A percentile compares a stretch with the other conserved stretches of the same genome.
Evolutionary conservation across 306 rosid genomes (phyloP).

Genomic region (Begonia masoniana): DNA sequence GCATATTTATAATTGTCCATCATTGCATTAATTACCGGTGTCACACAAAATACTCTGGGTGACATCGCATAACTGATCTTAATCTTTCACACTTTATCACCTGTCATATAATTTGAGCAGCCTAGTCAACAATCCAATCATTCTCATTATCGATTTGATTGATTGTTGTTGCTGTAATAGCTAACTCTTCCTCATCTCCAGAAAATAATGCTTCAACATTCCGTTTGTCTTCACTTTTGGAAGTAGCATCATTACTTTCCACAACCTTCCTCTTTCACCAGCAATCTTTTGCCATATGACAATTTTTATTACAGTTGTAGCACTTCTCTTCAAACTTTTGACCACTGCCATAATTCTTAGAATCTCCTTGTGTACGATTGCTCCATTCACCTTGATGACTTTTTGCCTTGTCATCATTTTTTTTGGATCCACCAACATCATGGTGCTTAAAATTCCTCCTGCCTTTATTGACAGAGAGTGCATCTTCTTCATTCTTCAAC

Average conservation of each 20-base stretch:
- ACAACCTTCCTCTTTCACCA: not conserved
- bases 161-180: not conserved
- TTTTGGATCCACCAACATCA: not conserved
- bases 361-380: not conserved
- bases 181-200: constrained; percentile 2
- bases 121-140: not conserved
- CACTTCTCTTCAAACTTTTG: not conserved
- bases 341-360: not conserved
- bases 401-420: no score
- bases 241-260: not conserved
- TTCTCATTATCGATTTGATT: not conserved
- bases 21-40: no score
- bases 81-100: no score
- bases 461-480: constrained; percentile 2
- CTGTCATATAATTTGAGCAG: constrained; percentile 1
- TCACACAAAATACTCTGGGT: no score
- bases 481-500: constrained; percentile 7
- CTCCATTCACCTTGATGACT: not conserved
- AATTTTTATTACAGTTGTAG: no score
- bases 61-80: no score
- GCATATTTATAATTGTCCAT: no score
- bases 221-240: not conserved
- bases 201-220: not conserved
- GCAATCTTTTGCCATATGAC: no score
- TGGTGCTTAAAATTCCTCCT: not conserved